A percentile compares a stretch with the other conserved stretches of the same genome.
phyloP scores from a whole-genome alignment of 495 filamentous ascomycete genomes.

The Arthonia radiata region DNA sequence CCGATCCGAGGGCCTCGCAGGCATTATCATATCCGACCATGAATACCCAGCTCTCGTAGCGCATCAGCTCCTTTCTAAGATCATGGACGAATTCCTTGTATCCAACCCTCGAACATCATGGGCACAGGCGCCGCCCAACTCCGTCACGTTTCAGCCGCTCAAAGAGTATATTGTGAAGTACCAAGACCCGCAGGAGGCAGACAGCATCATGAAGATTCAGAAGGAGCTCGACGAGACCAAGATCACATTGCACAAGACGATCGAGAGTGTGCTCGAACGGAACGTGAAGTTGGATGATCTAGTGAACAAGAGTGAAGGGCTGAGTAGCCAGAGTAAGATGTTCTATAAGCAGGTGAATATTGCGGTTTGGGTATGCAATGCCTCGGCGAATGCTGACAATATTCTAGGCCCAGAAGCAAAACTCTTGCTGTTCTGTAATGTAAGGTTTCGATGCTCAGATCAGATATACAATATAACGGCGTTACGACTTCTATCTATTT shows the following conservation, averaged over 20 bases:
- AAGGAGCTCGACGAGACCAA: slow-evolving; percentile 95
- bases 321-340: slow-evolving; percentile 82
- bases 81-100: slow-evolving; percentile 79
- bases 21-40: slow-evolving; percentile 70
- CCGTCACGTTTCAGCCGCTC: slow-evolving; percentile 38
- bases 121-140: slow-evolving; percentile 20
- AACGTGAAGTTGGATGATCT: slow-evolving; percentile 80
- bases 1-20: slow-evolving; percentile 64
- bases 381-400: slow-evolving; percentile 1
- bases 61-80: slow-evolving; percentile 80
- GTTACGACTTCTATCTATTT: no score
- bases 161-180: slow-evolving; percentile 58
- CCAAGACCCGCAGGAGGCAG: slow-evolving; percentile 71
- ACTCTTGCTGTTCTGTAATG: slow-evolving; percentile 76
- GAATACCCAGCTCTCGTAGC: slow-evolving; percentile 78
- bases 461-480: no score
- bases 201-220: slow-evolving; percentile 86
- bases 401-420: slow-evolving; percentile 74
- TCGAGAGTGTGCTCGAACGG: slow-evolving; percentile 65
- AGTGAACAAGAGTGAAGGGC: slow-evolving; percentile 65
- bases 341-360: slow-evolving; percentile 55
- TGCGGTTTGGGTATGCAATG: slow-evolving; percentile 1
- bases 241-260: slow-evolving; percentile 92
- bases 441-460: no score
- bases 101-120: slow-evolving; percentile 46